These are phyloP conservation scores for Hanseniaspora lachancei DNA, from an alignment of 805 yeast genomes.

Conservation along the genomic window DNA sequence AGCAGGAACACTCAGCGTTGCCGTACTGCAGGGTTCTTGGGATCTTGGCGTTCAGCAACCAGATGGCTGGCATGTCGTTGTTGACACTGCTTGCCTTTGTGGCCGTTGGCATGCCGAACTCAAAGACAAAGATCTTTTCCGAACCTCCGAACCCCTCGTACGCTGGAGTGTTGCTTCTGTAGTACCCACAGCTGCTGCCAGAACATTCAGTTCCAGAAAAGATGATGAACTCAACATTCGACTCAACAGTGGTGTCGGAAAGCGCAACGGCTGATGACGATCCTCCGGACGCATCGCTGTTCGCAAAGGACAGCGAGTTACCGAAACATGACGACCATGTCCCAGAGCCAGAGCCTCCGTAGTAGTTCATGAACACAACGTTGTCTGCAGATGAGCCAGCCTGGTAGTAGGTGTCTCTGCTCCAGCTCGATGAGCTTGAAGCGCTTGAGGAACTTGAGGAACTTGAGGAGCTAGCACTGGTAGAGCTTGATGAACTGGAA, in stretches of 20 bases:
- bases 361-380: conserved; percentile 69
- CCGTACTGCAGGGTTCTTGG: conserved; percentile 97
- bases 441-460: conserved; percentile 24
- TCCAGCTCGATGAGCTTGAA: conserved; percentile 43
- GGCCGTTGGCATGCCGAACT: conserved; percentile 78
- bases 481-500: conserved; percentile 19
- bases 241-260: conserved; percentile 51
- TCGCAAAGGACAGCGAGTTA: conserved; percentile 78
- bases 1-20: conserved; percentile 73
- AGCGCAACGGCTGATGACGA: conserved; percentile 59
- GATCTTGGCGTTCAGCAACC: conserved; percentile 89
- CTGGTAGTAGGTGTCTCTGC: conserved; percentile 59
- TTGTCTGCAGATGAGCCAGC: conserved; percentile 56
- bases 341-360: conserved; percentile 87
- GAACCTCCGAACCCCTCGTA: conserved; percentile 86
- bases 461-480: conserved; percentile 22
- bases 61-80: conserved; percentile 94
- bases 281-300: conserved; percentile 61
- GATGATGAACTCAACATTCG: conserved; percentile 70
- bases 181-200: conserved; percentile 63
- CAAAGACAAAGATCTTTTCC: conserved; percentile 77
- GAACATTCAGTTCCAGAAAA: conserved; percentile 50
- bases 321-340: conserved; percentile 78
- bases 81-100: conserved; percentile 35
- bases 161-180: conserved; percentile 77